A percentile compares a stretch with the other conserved stretches of the same genome.
phyloP scores from a whole-genome alignment of 345 rosid species.

The Punica granatum region DNA sequence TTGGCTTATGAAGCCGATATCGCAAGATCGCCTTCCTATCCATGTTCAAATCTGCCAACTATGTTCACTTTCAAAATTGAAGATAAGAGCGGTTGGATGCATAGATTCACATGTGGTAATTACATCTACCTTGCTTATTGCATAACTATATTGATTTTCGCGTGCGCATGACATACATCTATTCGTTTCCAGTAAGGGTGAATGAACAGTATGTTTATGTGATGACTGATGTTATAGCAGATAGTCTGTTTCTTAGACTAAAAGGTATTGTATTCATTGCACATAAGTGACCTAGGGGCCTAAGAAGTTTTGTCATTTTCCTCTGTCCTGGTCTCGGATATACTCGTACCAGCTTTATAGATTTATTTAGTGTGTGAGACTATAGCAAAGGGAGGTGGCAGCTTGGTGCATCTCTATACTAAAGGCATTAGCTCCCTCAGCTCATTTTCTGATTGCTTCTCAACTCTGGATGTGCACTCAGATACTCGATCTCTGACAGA shows the following conservation, averaged over 20 bases:
- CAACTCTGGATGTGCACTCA: constrained; percentile 17
- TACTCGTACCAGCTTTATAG: too few relatives aligned
- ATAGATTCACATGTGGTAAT: constrained; percentile 88
- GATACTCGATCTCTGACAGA: constrained; percentile 76
- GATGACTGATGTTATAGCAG: background rate
- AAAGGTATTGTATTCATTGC: background rate
- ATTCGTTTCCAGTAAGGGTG: background rate
- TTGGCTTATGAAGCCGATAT: constrained; percentile 75
- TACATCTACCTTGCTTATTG: constrained; percentile 5
- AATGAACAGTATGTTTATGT: background rate
- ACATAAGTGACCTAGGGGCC: too few relatives aligned
- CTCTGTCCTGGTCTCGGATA: too few relatives aligned
- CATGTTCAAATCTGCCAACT: constrained; percentile 31
- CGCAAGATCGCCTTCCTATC: constrained; percentile 48
- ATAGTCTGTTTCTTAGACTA: background rate
- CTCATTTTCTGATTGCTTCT: background rate
- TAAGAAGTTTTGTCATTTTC: too few relatives aligned
- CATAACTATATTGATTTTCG: background rate
- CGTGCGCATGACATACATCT: too few relatives aligned
- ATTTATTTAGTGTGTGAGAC: background rate
- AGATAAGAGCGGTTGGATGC: constrained; percentile 77
- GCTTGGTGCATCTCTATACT: background rate
- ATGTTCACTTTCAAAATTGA: constrained; percentile 76
- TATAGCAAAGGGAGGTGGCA: background rate
- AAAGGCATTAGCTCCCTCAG: background rate